Evolutionary conservation across 129 eudicot species (phyloP), one percentile per base, ranked within the genome.

Genomic region (Escallonia rubra): DNA sequence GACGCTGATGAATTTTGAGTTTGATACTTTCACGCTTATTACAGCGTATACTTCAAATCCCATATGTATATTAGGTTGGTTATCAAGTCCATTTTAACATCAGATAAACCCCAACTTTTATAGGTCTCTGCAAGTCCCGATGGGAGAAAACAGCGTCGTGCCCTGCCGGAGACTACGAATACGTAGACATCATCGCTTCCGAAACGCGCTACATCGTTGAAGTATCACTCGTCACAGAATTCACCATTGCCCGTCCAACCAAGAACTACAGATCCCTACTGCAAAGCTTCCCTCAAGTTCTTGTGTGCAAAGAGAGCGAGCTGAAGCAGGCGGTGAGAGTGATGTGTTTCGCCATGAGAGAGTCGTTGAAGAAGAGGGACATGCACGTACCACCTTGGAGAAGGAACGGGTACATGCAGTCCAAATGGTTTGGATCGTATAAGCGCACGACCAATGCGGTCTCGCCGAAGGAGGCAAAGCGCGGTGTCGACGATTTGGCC

Each of bases 161-260:
- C 41, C 85, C 81, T 2, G 78, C 75, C 47, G 81, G 85, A 7
- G 85, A 80, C 11, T 64, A 72, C 61, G 85, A 80, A 67, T 80
- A 80, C 81, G 54, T 80, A 6, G 85, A 76, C 85, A 57, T 80
- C 15, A 7, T 80, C 4, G 63, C 63, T 34, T 76, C 85, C 65
- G 61, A 62, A 55, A 59, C 62, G 3, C 85, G 85, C 16, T 80
- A 76, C 81, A 80, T 80, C 4, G 58, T 80, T 2, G 81, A 80
- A 71, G 66, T 56, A 63, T 76, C 81, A 15, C 16, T 72, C 42
- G 63, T 45, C 53, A 13, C 76, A 2, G 65, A 80, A 63, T 76
- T 80, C 62, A 67, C 85, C 57, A 76, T 80, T n/a, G 81, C 81
- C 4, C 65, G 85, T 8, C 81, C 81, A 5, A 80, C 75, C 0